Evolutionary conservation across 805 yeast genomes (phyloP).

Genomic region (Teunomyces aglyptinius): DNA sequence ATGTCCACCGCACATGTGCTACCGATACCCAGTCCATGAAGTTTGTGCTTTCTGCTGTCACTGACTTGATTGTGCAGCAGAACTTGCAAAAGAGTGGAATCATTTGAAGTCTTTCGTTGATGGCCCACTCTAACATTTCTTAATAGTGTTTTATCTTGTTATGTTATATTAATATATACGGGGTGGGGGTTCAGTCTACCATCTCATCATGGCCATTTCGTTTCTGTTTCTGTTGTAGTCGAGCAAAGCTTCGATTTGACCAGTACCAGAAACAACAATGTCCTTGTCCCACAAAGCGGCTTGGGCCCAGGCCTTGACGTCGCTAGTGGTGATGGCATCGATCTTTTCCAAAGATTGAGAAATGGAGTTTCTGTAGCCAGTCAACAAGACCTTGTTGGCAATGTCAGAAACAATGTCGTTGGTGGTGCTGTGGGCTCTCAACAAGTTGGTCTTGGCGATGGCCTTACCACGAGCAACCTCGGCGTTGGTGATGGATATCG

Average conservation of each 20-base stretch:
- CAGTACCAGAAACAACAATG: constrained; percentile 78
- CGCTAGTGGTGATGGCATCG: constrained; percentile 59
- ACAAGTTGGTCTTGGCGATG: constrained; percentile 61
- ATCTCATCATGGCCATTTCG: constrained; percentile 87
- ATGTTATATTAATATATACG: constrained; percentile 5
- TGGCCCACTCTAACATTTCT: not conserved
- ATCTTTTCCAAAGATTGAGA: constrained; percentile 59
- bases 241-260: constrained; percentile 80
- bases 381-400: constrained; percentile 57
- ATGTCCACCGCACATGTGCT: constrained; percentile 92
- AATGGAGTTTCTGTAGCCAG: constrained; percentile 61
- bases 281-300: constrained; percentile 78
- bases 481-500: constrained; percentile 69
- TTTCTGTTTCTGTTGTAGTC: constrained; percentile 86
- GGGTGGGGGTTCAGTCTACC: constrained; percentile 24
- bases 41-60: constrained; percentile 87
- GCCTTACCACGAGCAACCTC: constrained; percentile 80
- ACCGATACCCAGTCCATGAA: constrained; percentile 88
- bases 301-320: constrained; percentile 72
- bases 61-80: constrained; percentile 85
- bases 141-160: not conserved
- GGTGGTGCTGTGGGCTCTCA: constrained; percentile 49
- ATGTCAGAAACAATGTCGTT: constrained; percentile 53
- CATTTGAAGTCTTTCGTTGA: constrained; percentile 32
- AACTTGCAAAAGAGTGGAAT: constrained; percentile 78